These are phyloP conservation scores for Hamamelis virginiana DNA, from an alignment of 164 flowering plant species.

Conservation along the genomic window DNA sequence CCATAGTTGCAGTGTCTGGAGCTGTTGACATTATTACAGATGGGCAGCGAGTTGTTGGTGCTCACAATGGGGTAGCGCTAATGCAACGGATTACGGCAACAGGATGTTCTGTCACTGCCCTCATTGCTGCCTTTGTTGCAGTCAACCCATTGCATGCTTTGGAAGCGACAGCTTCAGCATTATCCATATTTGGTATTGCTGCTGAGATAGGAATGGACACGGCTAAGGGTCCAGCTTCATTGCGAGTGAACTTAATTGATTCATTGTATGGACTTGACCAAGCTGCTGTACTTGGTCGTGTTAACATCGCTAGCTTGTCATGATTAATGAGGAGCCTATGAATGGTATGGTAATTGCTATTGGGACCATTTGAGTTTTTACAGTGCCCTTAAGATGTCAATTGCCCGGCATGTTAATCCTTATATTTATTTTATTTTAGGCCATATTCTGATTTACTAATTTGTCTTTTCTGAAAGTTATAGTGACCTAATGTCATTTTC, in stretches of 20 bases:
- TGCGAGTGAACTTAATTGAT: conserved; percentile 86
- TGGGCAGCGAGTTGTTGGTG: conserved; percentile 66
- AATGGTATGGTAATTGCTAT: conserved; percentile 6
- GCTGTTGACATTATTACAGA: conserved; percentile 84
- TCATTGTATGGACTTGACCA: conserved; percentile 71
- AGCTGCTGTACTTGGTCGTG: conserved; percentile 38
- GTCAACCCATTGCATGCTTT: conserved; percentile 56
- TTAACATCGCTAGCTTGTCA: conserved; percentile 35
- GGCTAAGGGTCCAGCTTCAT: conserved; percentile 88
- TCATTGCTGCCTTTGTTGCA: conserved; percentile 86
- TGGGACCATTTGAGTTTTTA: not conserved
- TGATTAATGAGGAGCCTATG: not conserved
- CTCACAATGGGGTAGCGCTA: conserved; percentile 77
- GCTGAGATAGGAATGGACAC: conserved; percentile 75
- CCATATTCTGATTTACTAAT: too few species aligned
- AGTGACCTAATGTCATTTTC: too few species aligned
- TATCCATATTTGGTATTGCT: conserved; percentile 82
- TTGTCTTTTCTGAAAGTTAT: too few species aligned
- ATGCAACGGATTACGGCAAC: conserved; percentile 84
- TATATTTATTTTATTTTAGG: not conserved
- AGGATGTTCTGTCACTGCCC: conserved; percentile 89
- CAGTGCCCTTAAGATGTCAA: not conserved
- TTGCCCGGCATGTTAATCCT: not conserved
- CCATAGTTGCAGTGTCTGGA: conserved; percentile 84
- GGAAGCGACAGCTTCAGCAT: conserved; percentile 80